Conservation (phyloP, 2,329 filamentous ascomycete species). For the Grosmannia serpens region DNA sequence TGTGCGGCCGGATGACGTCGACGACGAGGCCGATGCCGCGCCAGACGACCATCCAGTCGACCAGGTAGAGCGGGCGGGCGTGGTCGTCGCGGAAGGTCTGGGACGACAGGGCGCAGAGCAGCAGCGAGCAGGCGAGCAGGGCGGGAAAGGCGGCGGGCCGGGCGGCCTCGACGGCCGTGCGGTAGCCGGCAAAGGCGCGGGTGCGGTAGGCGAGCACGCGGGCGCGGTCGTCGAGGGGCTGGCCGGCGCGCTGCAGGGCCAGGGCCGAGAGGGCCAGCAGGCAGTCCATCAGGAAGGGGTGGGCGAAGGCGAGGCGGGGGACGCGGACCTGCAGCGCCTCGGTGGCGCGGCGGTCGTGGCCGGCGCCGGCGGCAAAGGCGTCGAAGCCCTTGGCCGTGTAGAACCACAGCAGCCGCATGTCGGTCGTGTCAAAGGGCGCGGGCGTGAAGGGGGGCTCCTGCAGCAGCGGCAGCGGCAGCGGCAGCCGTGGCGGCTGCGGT, state of each 20-base stretch:
- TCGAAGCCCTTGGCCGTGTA: slow-evolving; percentile 35
- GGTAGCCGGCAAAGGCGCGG: slow-evolving; percentile 38
- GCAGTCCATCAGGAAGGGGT: slow-evolving; percentile 43
- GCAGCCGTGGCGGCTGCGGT: no score
- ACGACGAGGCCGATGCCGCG: slow-evolving; percentile 39
- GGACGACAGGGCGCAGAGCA: slow-evolving; percentile 39
- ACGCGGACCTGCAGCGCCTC: slow-evolving; percentile 33
- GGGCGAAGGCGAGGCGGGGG: slow-evolving; percentile 37
- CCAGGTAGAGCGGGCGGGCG: slow-evolving; percentile 33
- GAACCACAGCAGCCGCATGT: slow-evolving; percentile 46
- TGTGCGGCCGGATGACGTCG: slow-evolving; percentile 22
- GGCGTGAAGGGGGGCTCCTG: slow-evolving; percentile 25
- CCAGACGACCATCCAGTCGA: slow-evolving; percentile 47
- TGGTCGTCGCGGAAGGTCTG: slow-evolving; percentile 38
- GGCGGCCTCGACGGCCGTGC: slow-evolving; percentile 36
- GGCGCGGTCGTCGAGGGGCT: slow-evolving; percentile 22
- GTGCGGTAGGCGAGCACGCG: slow-evolving; percentile 33
- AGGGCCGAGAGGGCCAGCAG: slow-evolving; percentile 40
- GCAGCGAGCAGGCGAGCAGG: slow-evolving; percentile 38
- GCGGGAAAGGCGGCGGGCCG: slow-evolving; percentile 34
- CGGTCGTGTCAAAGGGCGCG: slow-evolving; percentile 23
- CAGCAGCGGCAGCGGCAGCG: background rate
- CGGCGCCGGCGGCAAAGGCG: slow-evolving; percentile 32
- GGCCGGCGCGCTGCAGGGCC: slow-evolving; percentile 30
- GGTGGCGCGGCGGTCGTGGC: slow-evolving; percentile 23